Percentiles rank a stretch among this genome's conserved stretches.
Evolutionary conservation across 2,329 filamentous ascomycete genomes (phyloP).

Genomic region (Sporothrix sp.): DNA sequence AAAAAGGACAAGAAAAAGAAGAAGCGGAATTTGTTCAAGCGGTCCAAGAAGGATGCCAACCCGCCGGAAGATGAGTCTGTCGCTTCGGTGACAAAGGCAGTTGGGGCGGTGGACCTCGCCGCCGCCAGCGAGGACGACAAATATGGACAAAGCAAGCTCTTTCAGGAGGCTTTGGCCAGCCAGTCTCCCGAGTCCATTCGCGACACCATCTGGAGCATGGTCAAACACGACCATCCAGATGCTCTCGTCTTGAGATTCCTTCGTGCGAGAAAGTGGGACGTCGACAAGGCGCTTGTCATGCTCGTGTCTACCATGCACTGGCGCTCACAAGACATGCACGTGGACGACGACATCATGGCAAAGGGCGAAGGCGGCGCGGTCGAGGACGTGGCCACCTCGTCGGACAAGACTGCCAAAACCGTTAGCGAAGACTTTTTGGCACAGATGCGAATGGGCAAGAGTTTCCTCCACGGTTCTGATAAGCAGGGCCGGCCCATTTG

Average conservation of each 20-base stretch:
- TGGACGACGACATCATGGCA: constrained; percentile 79
- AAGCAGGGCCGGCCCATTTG: constrained; percentile 79
- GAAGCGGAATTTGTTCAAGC: constrained; percentile 34
- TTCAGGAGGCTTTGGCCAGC: constrained; percentile 68
- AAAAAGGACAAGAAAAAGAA: constrained; percentile 62
- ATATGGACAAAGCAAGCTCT: constrained; percentile 81
- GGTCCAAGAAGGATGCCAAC: constrained; percentile 35
- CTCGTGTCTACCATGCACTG: constrained; percentile 89
- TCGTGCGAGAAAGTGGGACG: constrained; percentile 89
- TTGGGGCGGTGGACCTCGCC: constrained; percentile 1
- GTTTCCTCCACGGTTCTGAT: constrained; percentile 80
- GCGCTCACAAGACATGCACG: constrained; percentile 71
- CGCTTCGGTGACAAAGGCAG: constrained; percentile 1
- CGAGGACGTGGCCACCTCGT: constrained; percentile 43
- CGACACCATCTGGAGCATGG: constrained; percentile 80
- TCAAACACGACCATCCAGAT: constrained; percentile 92
- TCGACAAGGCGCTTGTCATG: constrained; percentile 89
- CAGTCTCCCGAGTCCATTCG: constrained; percentile 70
- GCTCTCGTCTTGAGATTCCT: constrained; percentile 72
- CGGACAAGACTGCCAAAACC: constrained; percentile 53
- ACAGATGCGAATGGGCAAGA: constrained; percentile 85
- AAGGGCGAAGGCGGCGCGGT: constrained; percentile 63
- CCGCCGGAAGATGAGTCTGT: constrained; percentile 19
- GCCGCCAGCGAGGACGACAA: constrained; percentile 63
- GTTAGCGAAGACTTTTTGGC: constrained; percentile 65